Evolutionary conservation across 176 grass and related monocot species (phyloP), one percentile per base, ranked within the genome.

Genomic region (Dactylis glomerata): DNA sequence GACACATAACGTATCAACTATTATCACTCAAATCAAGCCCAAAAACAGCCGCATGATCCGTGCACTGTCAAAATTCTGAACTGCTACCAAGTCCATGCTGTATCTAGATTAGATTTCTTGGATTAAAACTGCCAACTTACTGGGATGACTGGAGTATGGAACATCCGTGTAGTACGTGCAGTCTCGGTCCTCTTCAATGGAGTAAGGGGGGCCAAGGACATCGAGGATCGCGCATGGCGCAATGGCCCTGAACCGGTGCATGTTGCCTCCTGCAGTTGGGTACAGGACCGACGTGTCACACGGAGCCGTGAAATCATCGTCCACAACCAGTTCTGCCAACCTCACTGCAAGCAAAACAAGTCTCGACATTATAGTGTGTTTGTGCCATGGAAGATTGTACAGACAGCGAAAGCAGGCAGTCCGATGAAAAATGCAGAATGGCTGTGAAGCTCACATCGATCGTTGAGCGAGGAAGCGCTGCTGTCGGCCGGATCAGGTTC

Each of bases 211-310:
- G 0, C 96, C 96, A 3, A 92, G 86, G 50, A 98, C 56, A 49
- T 98, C 96, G 2, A 98, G 83, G n/a, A 98, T 38, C 0, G 89
- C 96, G 1, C 93, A 98, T 0, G 89, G 71, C 0, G 77, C 81
- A 3, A 90, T 83, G 73, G 96, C 93, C 34, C 59, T 85, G 26
- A 92, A 95, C 14, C 85, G 82, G 68, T 98, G 96, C 66, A 98
- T 93, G 87, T 98, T 98, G 7, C 96, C 96, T 22, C 96, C 96
- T 0, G 89, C 87, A 1, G 89, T 90, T 0, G 96, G 96, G 47
- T 95, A 95, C 19, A 98, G 76, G 64, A 98, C 87, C 1, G 91
- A 95, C 7, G 96, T 92, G 14, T 94, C 42, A 0, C 96, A 98
- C 0, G 93, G 96, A 0, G 87, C 93, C 1, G 83, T 90, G 57